phyloP scores from a whole-genome alignment of 192 early-diverging fungal genomes.

The Cladochytrium replicatum region DNA sequence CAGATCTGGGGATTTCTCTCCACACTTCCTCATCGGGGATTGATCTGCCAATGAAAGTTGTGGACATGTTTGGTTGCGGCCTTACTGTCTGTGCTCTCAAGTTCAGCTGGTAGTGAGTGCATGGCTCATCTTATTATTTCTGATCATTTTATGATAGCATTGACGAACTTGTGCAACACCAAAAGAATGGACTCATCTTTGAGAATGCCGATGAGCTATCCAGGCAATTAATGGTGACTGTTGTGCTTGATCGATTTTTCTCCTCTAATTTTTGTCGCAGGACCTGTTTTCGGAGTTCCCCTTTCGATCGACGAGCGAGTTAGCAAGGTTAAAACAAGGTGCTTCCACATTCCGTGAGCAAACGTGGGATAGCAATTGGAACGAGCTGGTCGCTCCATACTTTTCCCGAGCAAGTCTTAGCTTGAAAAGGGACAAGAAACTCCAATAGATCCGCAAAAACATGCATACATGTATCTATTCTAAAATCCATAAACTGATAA shows the following conservation, averaged over 20 bases:
- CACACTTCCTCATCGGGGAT: slow-evolving; percentile 92
- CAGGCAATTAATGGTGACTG: slow-evolving; percentile 51
- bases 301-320: neutral
- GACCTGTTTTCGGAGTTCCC: slow-evolving; percentile 3
- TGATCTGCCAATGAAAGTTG: slow-evolving; percentile 97
- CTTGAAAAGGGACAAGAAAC: too few species aligned
- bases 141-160: slow-evolving; percentile 5
- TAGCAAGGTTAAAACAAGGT: slow-evolving; percentile 8
- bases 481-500: too few species aligned
- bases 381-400: slow-evolving; percentile 3
- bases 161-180: slow-evolving; percentile 15
- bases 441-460: too few species aligned
- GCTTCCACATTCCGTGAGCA: slow-evolving; percentile 7
- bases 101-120: too few species aligned
- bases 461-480: too few species aligned
- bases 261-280: neutral
- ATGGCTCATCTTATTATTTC: slow-evolving; percentile 14
- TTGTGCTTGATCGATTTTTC: neutral
- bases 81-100: slow-evolving; percentile 80
- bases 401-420: too few species aligned
- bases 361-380: slow-evolving; percentile 25
- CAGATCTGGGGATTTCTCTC: slow-evolving; percentile 86
- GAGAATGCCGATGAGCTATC: slow-evolving; percentile 42
- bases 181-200: slow-evolving; percentile 61
- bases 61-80: slow-evolving; percentile 97